These are phyloP conservation scores for Bolboschoenoplectus hybrid DNA, from an alignment of 202 grass and related monocot species.

Conservation along the genomic window DNA sequence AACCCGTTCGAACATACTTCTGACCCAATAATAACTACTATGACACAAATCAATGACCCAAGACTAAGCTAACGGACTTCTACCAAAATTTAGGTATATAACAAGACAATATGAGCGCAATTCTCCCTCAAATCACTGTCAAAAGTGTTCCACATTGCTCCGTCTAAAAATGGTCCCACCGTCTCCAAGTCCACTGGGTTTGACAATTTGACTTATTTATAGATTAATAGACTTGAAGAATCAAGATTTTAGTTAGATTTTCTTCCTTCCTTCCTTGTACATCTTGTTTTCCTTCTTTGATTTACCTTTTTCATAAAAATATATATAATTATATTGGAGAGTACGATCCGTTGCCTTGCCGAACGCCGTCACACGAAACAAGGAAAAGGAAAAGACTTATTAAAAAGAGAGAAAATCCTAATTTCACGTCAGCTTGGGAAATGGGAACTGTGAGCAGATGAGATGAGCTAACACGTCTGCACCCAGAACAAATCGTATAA, in stretches of 20 bases:
- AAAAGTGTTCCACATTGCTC: neutral
- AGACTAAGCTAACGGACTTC: neutral
- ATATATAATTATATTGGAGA: neutral
- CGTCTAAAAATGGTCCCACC: neutral
- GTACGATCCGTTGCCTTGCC: neutral
- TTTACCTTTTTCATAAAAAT: neutral
- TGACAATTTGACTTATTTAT: neutral
- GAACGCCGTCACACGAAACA: neutral
- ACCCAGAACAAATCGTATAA: conserved; percentile 30
- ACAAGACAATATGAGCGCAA: neutral
- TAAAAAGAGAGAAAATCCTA: neutral
- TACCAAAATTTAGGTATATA: conserved; percentile 12
- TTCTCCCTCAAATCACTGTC: neutral
- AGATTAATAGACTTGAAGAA: neutral
- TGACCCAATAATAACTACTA: neutral
- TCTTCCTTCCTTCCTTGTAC: neutral
- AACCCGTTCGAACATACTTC: conserved; percentile 17
- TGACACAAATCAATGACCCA: neutral
- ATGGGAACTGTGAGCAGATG: neutral
- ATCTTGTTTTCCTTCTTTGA: neutral
- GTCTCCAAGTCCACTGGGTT: neutral
- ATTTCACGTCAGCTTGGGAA: neutral
- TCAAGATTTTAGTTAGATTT: neutral
- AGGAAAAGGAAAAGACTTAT: no score
- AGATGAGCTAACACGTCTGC: conserved; percentile 11